Percentiles rank a stretch among this genome's conserved stretches.
phyloP scores from a whole-genome alignment of 345 rosid species.

The Arabidopsis thaliana region TAIR10.1 NC_003070.9:21486501-21487000 shows the following conservation, averaged over 20 bases:
- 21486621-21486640: slow-evolving; percentile 41
- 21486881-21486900: not conserved
- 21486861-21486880: not conserved
- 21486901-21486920: not conserved
- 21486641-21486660: not conserved
- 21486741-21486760: not conserved
- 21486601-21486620: slow-evolving; percentile 63
- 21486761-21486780: not conserved
- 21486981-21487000: not conserved
- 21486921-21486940: slow-evolving; percentile 55
- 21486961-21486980: slow-evolving; percentile 59
- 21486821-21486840: slow-evolving; percentile 25
- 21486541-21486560: slow-evolving; percentile 70
- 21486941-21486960: slow-evolving; percentile 50
- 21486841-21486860: slow-evolving; percentile 3
- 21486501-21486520: slow-evolving; percentile 69
- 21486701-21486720: not conserved
- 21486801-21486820: slow-evolving; percentile 6
- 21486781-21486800: not conserved
- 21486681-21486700: not conserved
- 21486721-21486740: not conserved
- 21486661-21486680: not conserved
- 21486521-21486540: slow-evolving; percentile 75
- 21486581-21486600: slow-evolving; percentile 74
- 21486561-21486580: slow-evolving; percentile 73